A percentile compares a stretch with the other conserved stretches of the same genome.
Conservation (phyloP, 2,329 filamentous ascomycete species). For the Mycosphaerella sp. region DNA sequence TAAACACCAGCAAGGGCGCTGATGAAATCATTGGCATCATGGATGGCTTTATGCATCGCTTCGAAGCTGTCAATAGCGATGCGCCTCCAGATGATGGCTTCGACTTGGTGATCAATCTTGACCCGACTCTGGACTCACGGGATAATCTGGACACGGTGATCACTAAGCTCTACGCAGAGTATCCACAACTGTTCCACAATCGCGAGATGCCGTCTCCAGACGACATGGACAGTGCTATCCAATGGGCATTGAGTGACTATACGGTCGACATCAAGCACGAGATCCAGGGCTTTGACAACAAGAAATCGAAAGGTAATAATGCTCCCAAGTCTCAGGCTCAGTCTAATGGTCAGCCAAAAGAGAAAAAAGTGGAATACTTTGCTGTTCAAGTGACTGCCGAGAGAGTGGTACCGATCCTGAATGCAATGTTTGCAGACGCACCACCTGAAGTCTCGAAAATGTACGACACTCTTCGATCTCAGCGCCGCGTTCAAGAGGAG, state of each 20-base stretch:
- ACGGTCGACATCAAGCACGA: slow-evolving; percentile 68
- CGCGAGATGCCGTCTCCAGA: slow-evolving; percentile 60
- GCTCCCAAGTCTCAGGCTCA: slow-evolving; percentile 28
- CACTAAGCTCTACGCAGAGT: slow-evolving; percentile 63
- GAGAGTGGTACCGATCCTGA: slow-evolving; percentile 54
- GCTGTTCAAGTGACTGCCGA: slow-evolving; percentile 50
- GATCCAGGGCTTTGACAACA: slow-evolving; percentile 52
- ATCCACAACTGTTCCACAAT: slow-evolving; percentile 65
- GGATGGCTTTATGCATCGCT: slow-evolving; percentile 85
- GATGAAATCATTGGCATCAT: slow-evolving; percentile 82
- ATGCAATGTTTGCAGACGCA: slow-evolving; percentile 59
- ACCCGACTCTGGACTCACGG: slow-evolving; percentile 70
- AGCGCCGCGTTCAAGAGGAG: slow-evolving; percentile 67
- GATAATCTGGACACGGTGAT: slow-evolving; percentile 79
- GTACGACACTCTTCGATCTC: slow-evolving; percentile 68
- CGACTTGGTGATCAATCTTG: slow-evolving; percentile 76
- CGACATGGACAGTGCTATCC: slow-evolving; percentile 74
- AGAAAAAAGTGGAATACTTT: slow-evolving; percentile 58
- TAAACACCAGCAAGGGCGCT: slow-evolving; percentile 70
- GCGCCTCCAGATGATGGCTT: slow-evolving; percentile 72
- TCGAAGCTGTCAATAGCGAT: slow-evolving; percentile 67
- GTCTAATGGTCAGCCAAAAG: slow-evolving; percentile 38
- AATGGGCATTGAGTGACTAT: slow-evolving; percentile 69
- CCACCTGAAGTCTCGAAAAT: slow-evolving; percentile 55
- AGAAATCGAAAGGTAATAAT: slow-evolving; percentile 32